phyloP scores from a whole-genome alignment of 306 rosid species.

The Purshia tridentata region DNA sequence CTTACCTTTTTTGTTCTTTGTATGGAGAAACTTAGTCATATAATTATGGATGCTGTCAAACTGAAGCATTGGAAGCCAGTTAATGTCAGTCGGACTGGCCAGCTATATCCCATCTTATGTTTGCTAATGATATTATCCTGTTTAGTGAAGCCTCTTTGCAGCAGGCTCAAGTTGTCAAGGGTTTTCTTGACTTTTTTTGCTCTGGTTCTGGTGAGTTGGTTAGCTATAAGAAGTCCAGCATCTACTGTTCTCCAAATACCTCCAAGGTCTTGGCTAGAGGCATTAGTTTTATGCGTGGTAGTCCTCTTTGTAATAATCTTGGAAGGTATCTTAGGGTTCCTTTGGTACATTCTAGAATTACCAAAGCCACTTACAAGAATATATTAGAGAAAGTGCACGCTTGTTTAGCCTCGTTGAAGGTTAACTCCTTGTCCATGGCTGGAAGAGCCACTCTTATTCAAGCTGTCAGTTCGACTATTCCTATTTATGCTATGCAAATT shows the following conservation, averaged over 20 bases:
- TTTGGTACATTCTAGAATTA: not conserved
- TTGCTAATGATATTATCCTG: not conserved
- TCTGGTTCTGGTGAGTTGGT: not conserved
- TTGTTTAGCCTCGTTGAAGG: no score
- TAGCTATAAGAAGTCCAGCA: not conserved
- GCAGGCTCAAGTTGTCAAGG: not conserved
- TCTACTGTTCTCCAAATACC: not conserved
- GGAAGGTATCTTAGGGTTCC: not conserved
- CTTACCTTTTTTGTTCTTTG: not conserved
- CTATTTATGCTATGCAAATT: no score
- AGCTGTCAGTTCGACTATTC: no score
- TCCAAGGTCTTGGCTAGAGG: not conserved
- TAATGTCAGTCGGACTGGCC: not conserved
- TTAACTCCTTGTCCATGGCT: no score
- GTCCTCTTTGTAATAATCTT: not conserved
- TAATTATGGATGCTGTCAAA: not conserved
- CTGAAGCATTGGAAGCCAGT: not conserved
- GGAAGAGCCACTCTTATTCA: no score
- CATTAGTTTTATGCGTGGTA: not conserved
- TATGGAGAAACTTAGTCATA: not conserved
- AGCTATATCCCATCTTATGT: not conserved
- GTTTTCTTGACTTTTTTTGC: not conserved
- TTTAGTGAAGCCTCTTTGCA: not conserved
- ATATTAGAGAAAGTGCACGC: no score
- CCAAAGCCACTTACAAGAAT: no score